These are phyloP conservation scores for Leccinum obscurum DNA, from an alignment of 768 basidiomycete species.

Conservation along the genomic window DNA sequence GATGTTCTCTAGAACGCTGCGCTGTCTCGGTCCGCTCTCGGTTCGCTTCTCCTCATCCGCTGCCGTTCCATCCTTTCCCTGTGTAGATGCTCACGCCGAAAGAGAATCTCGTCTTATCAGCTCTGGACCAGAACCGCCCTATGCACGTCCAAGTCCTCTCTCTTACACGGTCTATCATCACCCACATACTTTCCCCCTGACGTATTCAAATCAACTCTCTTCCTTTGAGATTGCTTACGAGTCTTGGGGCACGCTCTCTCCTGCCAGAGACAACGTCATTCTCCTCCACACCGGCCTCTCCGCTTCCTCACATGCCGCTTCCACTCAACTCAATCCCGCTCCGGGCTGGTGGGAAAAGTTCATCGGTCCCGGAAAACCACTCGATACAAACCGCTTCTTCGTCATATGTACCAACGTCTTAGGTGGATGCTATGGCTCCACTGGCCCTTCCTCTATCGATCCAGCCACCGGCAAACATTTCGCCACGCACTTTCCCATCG, in stretches of 20 bases:
- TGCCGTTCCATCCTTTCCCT: conserved; percentile 53
- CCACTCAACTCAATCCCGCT: conserved; percentile 70
- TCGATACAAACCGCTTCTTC: conserved; percentile 92
- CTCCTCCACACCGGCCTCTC: conserved; percentile 95
- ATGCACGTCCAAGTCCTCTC: conserved; percentile 74
- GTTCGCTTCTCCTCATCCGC: background rate
- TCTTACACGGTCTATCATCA: conserved; percentile 75
- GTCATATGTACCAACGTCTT: conserved; percentile 96
- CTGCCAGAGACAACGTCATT: conserved; percentile 80
- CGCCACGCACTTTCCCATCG: conserved; percentile 87
- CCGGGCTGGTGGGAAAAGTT: conserved; percentile 99
- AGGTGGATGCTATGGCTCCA: conserved; percentile 97
- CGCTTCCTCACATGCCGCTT: conserved; percentile 92
- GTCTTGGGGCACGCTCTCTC: conserved; percentile 91
- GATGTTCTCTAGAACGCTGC: background rate
- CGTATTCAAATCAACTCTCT: conserved; percentile 60
- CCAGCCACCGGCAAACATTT: conserved; percentile 68
- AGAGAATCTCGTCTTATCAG: conserved; percentile 57
- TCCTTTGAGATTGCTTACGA: conserved; percentile 92
- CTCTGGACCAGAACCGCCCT: conserved; percentile 79
- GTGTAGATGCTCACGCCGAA: conserved; percentile 79
- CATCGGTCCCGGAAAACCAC: conserved; percentile 90
- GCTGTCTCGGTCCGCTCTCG: background rate
- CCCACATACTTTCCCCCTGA: conserved; percentile 58
- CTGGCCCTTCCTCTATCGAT: conserved; percentile 87